A percentile compares a stretch with the other conserved stretches of the same genome.
Evolutionary conservation across 2,329 filamentous ascomycete genomes (phyloP).

Genomic region (Periconia macrospinosa): DNA sequence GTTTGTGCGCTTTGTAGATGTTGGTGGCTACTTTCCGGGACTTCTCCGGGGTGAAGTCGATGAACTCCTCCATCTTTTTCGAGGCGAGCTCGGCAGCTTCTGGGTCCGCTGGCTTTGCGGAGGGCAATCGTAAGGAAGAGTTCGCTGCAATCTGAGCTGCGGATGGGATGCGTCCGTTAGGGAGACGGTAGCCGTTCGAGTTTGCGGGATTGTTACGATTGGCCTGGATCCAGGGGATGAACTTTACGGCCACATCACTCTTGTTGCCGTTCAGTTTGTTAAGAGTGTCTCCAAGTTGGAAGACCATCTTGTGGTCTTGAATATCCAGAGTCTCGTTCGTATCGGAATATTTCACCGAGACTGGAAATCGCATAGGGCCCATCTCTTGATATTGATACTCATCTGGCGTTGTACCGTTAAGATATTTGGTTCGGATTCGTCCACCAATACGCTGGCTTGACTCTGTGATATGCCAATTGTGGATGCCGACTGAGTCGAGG

Average conservation of each 20-base stretch:
- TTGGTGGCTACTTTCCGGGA: conserved; percentile 49
- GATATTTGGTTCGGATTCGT: conserved; percentile 65
- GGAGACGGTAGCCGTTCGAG: conserved; percentile 37
- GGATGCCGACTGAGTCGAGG: conserved; percentile 58
- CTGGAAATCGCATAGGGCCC: conserved; percentile 68
- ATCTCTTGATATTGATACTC: conserved; percentile 70
- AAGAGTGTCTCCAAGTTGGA: conserved; percentile 62
- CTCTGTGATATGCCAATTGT: conserved; percentile 65
- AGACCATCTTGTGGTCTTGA: conserved; percentile 66
- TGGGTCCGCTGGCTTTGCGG: conserved; percentile 16
- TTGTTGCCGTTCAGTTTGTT: conserved; percentile 62
- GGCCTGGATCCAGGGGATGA: conserved; percentile 65
- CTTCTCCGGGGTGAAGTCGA: conserved; percentile 20
- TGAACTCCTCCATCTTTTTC: conserved; percentile 22
- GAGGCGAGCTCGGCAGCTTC: conserved; percentile 21
- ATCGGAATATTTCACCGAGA: conserved; percentile 51
- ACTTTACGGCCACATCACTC: conserved; percentile 55
- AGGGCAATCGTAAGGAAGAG: conserved; percentile 21
- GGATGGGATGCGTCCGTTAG: conserved; percentile 38
- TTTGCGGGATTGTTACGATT: conserved; percentile 56
- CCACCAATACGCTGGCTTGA: conserved; percentile 60
- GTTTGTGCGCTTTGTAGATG: conserved; percentile 57
- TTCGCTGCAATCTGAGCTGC: conserved; percentile 32
- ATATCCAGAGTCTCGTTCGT: conserved; percentile 62
- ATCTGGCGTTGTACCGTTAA: conserved; percentile 59